These are phyloP conservation scores for Psilocybe cyanescens DNA, from an alignment of 768 basidiomycete genomes.

Conservation along the genomic window DNA sequence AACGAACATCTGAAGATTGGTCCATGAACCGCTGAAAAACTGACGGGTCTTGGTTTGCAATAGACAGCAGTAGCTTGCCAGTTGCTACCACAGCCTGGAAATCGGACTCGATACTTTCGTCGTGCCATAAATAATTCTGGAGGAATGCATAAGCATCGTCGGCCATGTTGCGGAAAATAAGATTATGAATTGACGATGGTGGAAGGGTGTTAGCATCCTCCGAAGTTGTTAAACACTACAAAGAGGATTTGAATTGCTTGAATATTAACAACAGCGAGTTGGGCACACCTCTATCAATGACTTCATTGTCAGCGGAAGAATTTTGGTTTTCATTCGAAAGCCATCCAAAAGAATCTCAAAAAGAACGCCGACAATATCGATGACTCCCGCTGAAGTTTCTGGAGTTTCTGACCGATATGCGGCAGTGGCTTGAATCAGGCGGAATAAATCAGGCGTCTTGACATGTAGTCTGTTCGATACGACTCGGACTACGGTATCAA, in stretches of 20 bases:
- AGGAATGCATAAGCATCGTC: conserved; percentile 59
- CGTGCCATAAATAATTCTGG: conserved; percentile 49
- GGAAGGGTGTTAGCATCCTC: conserved; percentile 31
- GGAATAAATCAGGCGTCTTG: conserved; percentile 42
- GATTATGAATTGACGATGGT: conserved; percentile 33
- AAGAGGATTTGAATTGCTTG: not conserved
- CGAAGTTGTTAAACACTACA: conserved; percentile 30
- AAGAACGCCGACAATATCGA: conserved; percentile 42
- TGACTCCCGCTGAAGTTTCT: conserved; percentile 26
- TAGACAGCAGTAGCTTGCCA: conserved; percentile 56
- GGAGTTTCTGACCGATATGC: conserved; percentile 42
- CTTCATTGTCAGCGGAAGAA: conserved; percentile 49
- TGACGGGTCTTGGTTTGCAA: conserved; percentile 45
- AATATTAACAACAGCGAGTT: not conserved
- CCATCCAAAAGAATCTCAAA: conserved; percentile 59
- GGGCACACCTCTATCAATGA: conserved; percentile 56
- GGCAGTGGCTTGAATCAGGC: conserved; percentile 52
- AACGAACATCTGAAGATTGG: conserved; percentile 16
- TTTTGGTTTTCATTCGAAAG: conserved; percentile 54
- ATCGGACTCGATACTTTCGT: conserved; percentile 51
- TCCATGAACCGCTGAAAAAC: conserved; percentile 43
- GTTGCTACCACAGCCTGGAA: conserved; percentile 55
- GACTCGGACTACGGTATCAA: conserved; percentile 65
- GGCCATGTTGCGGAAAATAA: conserved; percentile 42
- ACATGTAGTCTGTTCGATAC: conserved; percentile 54